phyloP scores from a whole-genome alignment of 495 filamentous ascomycete genomes.

The Gamarada debralockiae region DNA sequence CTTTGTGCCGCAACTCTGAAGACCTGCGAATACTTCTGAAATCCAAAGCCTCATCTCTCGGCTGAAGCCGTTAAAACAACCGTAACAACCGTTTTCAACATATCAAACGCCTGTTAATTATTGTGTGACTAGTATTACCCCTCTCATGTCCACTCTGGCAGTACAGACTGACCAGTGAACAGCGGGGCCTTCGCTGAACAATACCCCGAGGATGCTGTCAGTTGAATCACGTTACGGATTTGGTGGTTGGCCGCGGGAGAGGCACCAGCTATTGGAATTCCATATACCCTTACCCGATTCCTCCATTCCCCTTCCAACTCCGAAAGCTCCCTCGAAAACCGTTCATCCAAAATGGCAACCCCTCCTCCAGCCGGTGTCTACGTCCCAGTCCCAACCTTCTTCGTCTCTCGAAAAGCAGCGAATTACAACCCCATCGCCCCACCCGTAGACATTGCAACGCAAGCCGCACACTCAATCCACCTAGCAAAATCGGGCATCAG shows the following conservation, averaged over 20 bases:
- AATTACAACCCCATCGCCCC: constrained; percentile 25
- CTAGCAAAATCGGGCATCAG: constrained; percentile 58
- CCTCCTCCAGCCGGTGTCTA: constrained; percentile 28
- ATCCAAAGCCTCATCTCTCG: too few species aligned
- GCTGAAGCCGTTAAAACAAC: too few species aligned
- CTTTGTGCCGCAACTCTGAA: too few species aligned
- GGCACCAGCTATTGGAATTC: neutral
- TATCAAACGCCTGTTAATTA: neutral
- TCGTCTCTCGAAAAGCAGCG: constrained; percentile 20
- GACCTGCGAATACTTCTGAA: too few species aligned
- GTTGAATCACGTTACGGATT: neutral
- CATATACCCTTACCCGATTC: neutral
- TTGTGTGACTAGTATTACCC: neutral
- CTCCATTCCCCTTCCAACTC: neutral
- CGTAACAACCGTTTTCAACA: neutral
- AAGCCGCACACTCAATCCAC: constrained; percentile 55
- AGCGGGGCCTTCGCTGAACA: neutral
- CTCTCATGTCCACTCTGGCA: neutral
- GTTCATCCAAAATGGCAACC: neutral
- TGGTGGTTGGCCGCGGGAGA: too few species aligned
- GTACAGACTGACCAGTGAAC: neutral
- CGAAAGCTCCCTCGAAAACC: neutral
- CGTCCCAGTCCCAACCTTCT: constrained; percentile 29
- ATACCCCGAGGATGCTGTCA: neutral
- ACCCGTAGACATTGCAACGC: constrained; percentile 51